A percentile compares a stretch with the other conserved stretches of the same genome.
These are phyloP conservation scores for Monilinia polystroma DNA, from an alignment of 2,329 filamentous ascomycete genomes.

Conservation along the genomic window DNA sequence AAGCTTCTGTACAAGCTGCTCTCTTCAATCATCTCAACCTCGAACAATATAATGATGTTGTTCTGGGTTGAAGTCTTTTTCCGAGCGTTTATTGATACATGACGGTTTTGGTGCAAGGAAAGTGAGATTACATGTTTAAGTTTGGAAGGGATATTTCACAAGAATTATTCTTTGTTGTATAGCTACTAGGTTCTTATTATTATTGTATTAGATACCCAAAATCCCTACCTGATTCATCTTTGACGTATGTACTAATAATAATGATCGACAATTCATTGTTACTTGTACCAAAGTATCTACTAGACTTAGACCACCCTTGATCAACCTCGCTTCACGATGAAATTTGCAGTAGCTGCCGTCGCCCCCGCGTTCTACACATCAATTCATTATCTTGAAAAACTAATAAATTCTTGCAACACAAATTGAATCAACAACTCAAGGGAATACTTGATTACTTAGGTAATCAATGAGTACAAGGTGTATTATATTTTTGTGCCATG, in stretches of 20 bases:
- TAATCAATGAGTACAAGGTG: constrained; percentile 8
- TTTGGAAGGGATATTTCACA: constrained; percentile 4
- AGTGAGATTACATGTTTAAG: constrained; percentile 13
- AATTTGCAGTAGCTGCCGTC: constrained; percentile 21
- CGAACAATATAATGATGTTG: constrained; percentile 37
- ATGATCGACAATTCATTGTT: constrained; percentile 13
- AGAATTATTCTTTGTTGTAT: not conserved
- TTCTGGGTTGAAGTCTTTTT: constrained; percentile 31
- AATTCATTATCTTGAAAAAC: constrained; percentile 1
- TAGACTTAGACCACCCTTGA: constrained; percentile 15
- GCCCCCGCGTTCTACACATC: constrained; percentile 22
- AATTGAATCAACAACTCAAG: not conserved
- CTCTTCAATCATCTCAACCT: constrained; percentile 37
- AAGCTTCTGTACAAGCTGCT: constrained; percentile 38
- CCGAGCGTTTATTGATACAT: not conserved
- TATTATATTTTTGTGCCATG: not conserved
- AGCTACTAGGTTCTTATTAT: not conserved
- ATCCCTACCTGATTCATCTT: not conserved
- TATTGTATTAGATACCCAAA: constrained; percentile 19
- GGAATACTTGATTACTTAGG: not conserved
- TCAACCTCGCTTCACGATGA: constrained; percentile 24
- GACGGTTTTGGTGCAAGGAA: constrained; percentile 1
- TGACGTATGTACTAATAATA: constrained; percentile 16
- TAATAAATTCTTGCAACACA: constrained; percentile 19
- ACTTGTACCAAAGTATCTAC: constrained; percentile 22